Evolutionary conservation across 257 asterid species (phyloP), one percentile per base, ranked within the genome.

Genomic region (Forsythia suspensa): DNA sequence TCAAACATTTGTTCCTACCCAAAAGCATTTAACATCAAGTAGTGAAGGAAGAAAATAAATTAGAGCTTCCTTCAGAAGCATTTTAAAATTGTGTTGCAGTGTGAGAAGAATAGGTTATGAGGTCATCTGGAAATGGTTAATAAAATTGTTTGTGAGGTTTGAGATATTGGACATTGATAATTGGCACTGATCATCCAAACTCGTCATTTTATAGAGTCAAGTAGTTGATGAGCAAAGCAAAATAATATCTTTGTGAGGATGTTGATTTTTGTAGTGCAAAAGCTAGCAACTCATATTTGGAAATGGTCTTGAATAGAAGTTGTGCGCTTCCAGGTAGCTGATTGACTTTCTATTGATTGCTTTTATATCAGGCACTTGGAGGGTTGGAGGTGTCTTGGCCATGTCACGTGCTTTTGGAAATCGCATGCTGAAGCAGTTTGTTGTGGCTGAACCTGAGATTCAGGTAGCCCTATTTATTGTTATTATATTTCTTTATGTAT

Each of bases 341-440:
- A 9, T 4, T 63, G 70, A 63, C 16, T 29, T n/a, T 63, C 70
- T n/a, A 59, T 59, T 29, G 29, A 63, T 63, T 29, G 40, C 39
- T 9, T 21, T 63, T 76, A 74, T 78, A 70, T 77, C 84, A 96
- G 99, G 99, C 78, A 96, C 99, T 72, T 96, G 99, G 99, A 92
- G 99, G 84, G 99, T 96, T 81, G 99, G 99, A 81, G 97, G 99
- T 79, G 98, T 96, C 77, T 82, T 96, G 88, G 99, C 99, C 70
- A 96, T 96, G 99, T 96, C 99, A 41, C 99, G 99, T 84, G 99
- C 99, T 77, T 96, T 96, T 81, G 99, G 99, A 51, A 96, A 94
- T 79, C 99, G 97, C 75, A 91, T 94, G 99, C 92, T 96, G 85
- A 96, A 96, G 85, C 99, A 94, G 79, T 94, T 84, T 77, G 99